phyloP scores from a whole-genome alignment of 176 grass and related monocot genomes.

The Oryza meridionalis region DNA sequence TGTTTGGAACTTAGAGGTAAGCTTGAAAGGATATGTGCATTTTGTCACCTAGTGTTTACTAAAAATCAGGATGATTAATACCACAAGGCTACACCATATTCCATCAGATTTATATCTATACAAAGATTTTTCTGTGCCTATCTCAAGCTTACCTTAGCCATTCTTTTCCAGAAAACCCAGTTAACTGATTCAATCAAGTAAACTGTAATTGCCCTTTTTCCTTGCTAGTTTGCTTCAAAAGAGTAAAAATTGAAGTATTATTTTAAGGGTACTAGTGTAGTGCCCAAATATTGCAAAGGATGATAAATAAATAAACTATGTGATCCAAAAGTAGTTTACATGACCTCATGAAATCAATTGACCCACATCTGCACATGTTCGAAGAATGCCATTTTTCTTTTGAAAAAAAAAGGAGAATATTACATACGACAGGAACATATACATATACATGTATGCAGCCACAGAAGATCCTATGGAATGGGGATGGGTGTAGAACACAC shows the following conservation, averaged over 20 bases:
- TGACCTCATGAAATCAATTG: not conserved
- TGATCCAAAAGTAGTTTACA: not conserved
- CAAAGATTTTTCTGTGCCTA: not conserved
- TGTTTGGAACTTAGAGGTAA: constrained; percentile 18
- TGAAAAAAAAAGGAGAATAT: not conserved
- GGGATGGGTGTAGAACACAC: not conserved
- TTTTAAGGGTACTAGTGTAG: not conserved
- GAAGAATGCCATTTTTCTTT: not conserved
- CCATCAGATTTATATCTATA: constrained; percentile 16
- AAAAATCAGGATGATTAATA: constrained; percentile 19
- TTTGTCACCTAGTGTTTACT: constrained; percentile 30
- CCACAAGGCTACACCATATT: not conserved
- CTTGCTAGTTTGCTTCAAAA: constrained; percentile 17
- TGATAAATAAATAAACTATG: not conserved
- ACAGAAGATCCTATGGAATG: not conserved
- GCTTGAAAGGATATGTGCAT: constrained; percentile 13
- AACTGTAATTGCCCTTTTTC: constrained; percentile 3
- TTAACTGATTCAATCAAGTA: constrained; percentile 11
- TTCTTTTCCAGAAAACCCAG: not conserved
- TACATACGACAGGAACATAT: not conserved
- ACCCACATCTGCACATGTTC: not conserved
- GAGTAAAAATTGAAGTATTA: constrained; percentile 10
- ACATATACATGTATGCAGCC: not conserved
- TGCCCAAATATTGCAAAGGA: not conserved
- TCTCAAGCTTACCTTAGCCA: not conserved